These are phyloP conservation scores for Trichoderma simmonsii DNA, from an alignment of 2,329 filamentous ascomycete genomes.

Conservation along the genomic window DNA sequence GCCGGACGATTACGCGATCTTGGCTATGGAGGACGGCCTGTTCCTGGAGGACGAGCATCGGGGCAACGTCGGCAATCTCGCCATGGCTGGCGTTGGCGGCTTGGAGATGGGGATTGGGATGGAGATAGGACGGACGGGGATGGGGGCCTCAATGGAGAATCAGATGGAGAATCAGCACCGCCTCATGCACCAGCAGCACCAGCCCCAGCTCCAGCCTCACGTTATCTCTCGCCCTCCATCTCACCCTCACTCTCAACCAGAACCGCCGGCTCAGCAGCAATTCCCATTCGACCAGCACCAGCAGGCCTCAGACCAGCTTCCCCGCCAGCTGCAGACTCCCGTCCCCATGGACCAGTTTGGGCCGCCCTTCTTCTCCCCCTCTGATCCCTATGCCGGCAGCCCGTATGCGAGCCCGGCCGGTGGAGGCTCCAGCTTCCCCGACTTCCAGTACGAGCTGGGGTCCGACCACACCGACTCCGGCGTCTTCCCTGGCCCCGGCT, in stretches of 20 bases:
- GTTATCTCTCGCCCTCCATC: background rate
- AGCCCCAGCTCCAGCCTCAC: background rate
- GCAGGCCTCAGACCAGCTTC: background rate
- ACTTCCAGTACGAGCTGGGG: conserved; percentile 4
- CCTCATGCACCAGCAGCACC: conserved; percentile 3
- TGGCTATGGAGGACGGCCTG: background rate
- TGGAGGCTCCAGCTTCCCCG: conserved; percentile 7
- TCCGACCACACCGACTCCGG: background rate
- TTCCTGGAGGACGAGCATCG: background rate
- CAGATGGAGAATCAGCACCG: background rate
- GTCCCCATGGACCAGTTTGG: conserved; percentile 5
- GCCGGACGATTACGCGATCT: background rate
- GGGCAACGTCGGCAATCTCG: background rate
- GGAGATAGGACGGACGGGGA: background rate
- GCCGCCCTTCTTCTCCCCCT: conserved; percentile 2
- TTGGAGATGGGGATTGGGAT: background rate
- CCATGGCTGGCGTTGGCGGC: background rate
- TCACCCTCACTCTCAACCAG: background rate
- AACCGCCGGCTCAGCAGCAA: background rate
- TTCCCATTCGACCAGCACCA: background rate
- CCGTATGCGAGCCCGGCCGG: conserved; percentile 2
- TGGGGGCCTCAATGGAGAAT: background rate
- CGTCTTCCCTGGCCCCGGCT: background rate
- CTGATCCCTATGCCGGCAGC: background rate
- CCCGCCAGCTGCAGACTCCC: conserved; percentile 1